Evolutionary conservation across 148 eudicot species (phyloP).

Genomic region (Vaccinium macrocarpon): DNA sequence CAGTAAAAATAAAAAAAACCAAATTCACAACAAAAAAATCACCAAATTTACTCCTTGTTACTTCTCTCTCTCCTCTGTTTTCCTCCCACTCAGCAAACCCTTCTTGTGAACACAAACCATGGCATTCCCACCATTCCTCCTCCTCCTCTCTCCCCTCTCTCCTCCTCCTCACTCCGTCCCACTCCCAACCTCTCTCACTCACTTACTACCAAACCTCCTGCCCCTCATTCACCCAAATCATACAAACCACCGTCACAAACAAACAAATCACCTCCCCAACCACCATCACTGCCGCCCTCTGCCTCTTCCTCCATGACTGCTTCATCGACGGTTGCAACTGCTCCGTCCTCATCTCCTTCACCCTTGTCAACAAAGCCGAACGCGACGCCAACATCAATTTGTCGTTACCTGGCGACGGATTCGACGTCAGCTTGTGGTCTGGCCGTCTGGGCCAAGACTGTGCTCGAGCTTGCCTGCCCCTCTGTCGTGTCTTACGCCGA

Average conservation of each 20-base stretch:
- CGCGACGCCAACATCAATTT: conserved; percentile 45
- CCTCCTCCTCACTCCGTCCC: conserved; percentile 19
- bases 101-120: neutral
- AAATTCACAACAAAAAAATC: too few relatives aligned
- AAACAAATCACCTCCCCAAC: conserved; percentile 52
- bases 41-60: too few relatives aligned
- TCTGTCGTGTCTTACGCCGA: conserved; percentile 48
- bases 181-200: conserved; percentile 22
- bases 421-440: conserved; percentile 42
- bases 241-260: conserved; percentile 36
- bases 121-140: conserved; percentile 15
- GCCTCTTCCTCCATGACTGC: conserved; percentile 52
- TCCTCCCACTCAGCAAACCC: too few relatives aligned
- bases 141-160: neutral
- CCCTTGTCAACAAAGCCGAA: conserved; percentile 40
- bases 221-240: conserved; percentile 37
- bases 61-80: too few relatives aligned
- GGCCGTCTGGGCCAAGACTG: conserved; percentile 45
- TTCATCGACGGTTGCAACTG: conserved; percentile 38
- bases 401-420: conserved; percentile 52
- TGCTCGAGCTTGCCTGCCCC: conserved; percentile 45
- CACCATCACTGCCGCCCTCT: conserved; percentile 47
- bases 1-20: too few relatives aligned
- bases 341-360: conserved; percentile 45
- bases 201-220: conserved; percentile 34